These are phyloP conservation scores for Calocybe gangraenosa DNA, from an alignment of 768 basidiomycete genomes.

Conservation along the genomic window DNA sequence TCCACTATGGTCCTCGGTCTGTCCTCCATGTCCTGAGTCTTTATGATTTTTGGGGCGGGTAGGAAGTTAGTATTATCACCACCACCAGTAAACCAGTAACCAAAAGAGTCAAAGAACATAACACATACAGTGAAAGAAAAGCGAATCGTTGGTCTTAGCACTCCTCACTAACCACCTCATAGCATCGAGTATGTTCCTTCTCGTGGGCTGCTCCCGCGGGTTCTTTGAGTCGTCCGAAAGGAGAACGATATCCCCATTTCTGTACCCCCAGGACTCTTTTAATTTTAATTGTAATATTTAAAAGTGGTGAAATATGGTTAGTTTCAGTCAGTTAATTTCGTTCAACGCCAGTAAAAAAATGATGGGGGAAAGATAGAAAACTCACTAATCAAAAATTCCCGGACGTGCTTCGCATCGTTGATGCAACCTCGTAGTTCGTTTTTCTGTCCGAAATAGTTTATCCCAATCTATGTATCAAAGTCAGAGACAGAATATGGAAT, in stretches of 20 bases:
- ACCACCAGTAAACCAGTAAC: no score
- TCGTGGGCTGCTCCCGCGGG: constrained; percentile 38
- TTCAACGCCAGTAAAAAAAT: no score
- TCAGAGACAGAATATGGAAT: no score
- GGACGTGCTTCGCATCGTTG: constrained; percentile 74
- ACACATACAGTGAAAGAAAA: constrained; percentile 70
- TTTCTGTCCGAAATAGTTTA: constrained; percentile 67
- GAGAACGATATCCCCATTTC: constrained; percentile 59
- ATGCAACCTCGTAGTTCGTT: constrained; percentile 72
- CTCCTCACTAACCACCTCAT: constrained; percentile 63
- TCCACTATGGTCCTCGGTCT: constrained; percentile 71
- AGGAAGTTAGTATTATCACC: no score
- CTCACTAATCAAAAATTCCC: constrained; percentile 59
- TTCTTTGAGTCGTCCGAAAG: constrained; percentile 58
- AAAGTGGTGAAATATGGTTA: no score
- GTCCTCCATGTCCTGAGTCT: constrained; percentile 97
- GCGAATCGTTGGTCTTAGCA: constrained; percentile 65
- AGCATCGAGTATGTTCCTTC: constrained; percentile 42
- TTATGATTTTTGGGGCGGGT: no score
- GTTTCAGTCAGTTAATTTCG: no score
- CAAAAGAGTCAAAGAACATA: not conserved
- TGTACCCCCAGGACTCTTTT: constrained; percentile 43
- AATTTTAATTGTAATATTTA: no score
- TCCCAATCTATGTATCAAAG: constrained; percentile 79
- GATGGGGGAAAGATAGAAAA: no score